These are phyloP conservation scores for Sporothrix pseudoabietina DNA, from an alignment of 2,329 filamentous ascomycete genomes.

Conservation along the genomic window DNA sequence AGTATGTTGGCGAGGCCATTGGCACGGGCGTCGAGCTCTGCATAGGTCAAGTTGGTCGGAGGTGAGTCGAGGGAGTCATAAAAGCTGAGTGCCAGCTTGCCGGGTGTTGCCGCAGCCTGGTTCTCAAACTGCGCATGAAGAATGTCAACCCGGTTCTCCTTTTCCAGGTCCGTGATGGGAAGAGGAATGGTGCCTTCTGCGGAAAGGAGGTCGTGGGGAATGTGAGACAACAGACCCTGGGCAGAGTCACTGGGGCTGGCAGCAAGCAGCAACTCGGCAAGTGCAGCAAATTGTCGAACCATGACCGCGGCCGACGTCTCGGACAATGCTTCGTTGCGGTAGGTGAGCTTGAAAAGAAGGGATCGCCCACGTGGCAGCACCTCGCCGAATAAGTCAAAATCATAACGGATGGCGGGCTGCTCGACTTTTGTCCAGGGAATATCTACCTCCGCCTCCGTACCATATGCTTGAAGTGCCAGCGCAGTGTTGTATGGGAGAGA, in stretches of 20 bases:
- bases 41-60: slow-evolving; percentile 41
- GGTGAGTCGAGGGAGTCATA: slow-evolving; percentile 35
- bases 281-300: slow-evolving; percentile 34
- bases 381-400: slow-evolving; percentile 34
- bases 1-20: slow-evolving; percentile 39
- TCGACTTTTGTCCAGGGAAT: slow-evolving; percentile 31
- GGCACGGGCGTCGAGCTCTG: slow-evolving; percentile 43
- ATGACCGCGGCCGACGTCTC: slow-evolving; percentile 33
- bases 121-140: slow-evolving; percentile 38
- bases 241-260: slow-evolving; percentile 29
- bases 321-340: slow-evolving; percentile 33
- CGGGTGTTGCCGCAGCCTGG: slow-evolving; percentile 35
- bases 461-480: slow-evolving; percentile 42
- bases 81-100: slow-evolving; percentile 32
- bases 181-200: slow-evolving; percentile 14
- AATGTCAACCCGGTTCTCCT: slow-evolving; percentile 34
- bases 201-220: slow-evolving; percentile 30
- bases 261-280: slow-evolving; percentile 31
- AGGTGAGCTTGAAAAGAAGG: slow-evolving; percentile 33
- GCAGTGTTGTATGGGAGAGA: slow-evolving; percentile 43
- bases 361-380: slow-evolving; percentile 29
- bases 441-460: not conserved
- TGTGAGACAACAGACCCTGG: slow-evolving; percentile 29
- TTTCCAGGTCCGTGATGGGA: not conserved
- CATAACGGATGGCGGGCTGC: slow-evolving; percentile 33